Base-by-base conservation (phyloP, 1,284 basidiomycete species). In the Papiliotrema terrestris region DNA sequence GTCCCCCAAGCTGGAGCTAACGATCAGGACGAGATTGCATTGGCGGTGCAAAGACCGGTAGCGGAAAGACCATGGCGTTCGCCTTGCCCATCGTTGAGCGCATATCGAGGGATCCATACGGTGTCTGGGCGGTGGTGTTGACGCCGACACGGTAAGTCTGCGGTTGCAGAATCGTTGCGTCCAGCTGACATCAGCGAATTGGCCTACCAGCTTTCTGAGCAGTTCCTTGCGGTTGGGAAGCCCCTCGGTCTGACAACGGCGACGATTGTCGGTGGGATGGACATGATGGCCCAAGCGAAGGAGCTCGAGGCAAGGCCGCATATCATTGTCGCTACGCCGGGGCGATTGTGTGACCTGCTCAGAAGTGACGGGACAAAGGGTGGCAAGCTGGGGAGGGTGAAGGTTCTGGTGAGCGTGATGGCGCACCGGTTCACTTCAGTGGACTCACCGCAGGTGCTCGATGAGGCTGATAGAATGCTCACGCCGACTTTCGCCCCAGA, bases 11-110 rank as follows among this genome's bases (percentile, higher is more conserved):
- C 20, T 49, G 55, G 8, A 29, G 3, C 55, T 44, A 47, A 60
- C 25, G 20, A 54, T 49, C 82, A 88, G 91, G 87, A 55, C 83
- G 85, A 67, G 95, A 99, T 76, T 94, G 91, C 71, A 91, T 97
- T 60, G 96, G 96, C 32, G 94, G 96, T 60, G 94, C 96, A 1
- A 95, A 98, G 79, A 99, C 95, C 0, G 96, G 95, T 57, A 94
- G 90, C 9, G 95, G 95, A 67, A 98, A 98, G 79, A 99, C 96
- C 0, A 86, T 98, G 55, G 94, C 96, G 0, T 99, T 99, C 66
- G 92, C 95, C 1, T 78, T 98, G 11, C 96, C 96, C 1, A 96
- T 98, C 50, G 80, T 98, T 8, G 93, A 99, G 76, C 85, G 85
- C 68, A 82, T 99, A 22, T 85, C 88, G 0, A 78, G 82, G 3